phyloP scores from a whole-genome alignment of 257 asterid genomes.

The Solanum arcanum region DNA sequence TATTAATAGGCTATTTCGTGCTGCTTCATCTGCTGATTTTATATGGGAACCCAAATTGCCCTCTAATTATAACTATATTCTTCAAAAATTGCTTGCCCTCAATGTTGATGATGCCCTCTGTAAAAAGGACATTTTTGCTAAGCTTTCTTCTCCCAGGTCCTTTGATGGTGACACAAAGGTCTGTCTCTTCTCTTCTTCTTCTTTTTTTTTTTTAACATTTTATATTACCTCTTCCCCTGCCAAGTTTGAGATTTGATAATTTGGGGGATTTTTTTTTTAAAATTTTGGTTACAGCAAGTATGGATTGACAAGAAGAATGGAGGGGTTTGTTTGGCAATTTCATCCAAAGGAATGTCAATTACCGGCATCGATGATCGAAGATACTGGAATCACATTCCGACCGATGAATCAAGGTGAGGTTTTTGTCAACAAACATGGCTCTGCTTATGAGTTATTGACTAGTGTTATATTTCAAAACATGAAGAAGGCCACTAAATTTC shows the following conservation, averaged over 20 bases:
- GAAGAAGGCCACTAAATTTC: neutral
- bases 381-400: conserved; percentile 69
- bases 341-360: conserved; percentile 63
- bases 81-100: conserved; percentile 20
- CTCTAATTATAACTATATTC: conserved; percentile 34
- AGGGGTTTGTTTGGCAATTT: conserved; percentile 64
- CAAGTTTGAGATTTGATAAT: too few species aligned
- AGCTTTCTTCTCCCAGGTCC: conserved; percentile 31
- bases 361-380: conserved; percentile 89
- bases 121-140: conserved; percentile 51
- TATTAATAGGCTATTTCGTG: conserved; percentile 47
- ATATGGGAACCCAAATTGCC: conserved; percentile 76
- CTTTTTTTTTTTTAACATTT: neutral
- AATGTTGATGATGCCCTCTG: conserved; percentile 10
- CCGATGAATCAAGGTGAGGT: conserved; percentile 72
- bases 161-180: conserved; percentile 78
- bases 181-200: conserved; percentile 4
- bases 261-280: too few species aligned
- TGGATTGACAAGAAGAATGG: conserved; percentile 82
- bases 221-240: neutral
- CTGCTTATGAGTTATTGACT: too few species aligned
- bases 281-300: conserved; percentile 34
- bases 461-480: neutral
- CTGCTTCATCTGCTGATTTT: conserved; percentile 79
- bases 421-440: neutral